phyloP scores from a whole-genome alignment of 2,329 filamentous ascomycete genomes.

The Passalora sequoiae region DNA sequence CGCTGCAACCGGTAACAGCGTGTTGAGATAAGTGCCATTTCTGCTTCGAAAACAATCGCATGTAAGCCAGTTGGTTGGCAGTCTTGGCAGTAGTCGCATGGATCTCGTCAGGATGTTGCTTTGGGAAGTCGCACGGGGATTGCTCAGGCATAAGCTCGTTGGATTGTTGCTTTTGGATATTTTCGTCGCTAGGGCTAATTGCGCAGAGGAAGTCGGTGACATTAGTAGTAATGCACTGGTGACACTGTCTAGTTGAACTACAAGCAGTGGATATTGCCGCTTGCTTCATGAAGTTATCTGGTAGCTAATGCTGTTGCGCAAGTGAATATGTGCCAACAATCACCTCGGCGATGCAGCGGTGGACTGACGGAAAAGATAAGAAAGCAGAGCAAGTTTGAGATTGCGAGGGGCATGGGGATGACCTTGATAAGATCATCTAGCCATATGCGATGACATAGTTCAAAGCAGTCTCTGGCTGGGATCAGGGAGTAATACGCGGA shows the following conservation, averaged over 20 bases:
- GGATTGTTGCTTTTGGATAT: neutral
- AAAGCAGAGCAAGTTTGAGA: neutral
- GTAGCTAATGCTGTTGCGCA: too few relatives aligned
- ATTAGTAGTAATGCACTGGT: too few relatives aligned
- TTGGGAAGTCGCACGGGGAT: conserved; percentile 1
- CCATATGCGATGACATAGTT: neutral
- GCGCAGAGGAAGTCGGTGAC: neutral
- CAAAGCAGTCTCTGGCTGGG: neutral
- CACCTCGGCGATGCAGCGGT: too few relatives aligned
- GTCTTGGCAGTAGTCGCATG: conserved; percentile 1
- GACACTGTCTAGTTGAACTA: too few relatives aligned
- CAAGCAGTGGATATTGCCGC: too few relatives aligned
- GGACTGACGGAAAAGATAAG: neutral
- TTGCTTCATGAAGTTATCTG: too few relatives aligned
- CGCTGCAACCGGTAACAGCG: too few relatives aligned
- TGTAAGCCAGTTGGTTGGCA: neutral
- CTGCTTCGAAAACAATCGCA: neutral
- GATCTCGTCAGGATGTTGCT: neutral
- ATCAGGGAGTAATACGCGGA: neutral
- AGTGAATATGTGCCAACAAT: too few relatives aligned
- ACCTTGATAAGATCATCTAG: conserved; percentile 2
- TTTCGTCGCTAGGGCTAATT: neutral
- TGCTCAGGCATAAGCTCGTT: neutral
- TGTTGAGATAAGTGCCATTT: too few relatives aligned
- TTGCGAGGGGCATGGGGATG: neutral